phyloP scores from a whole-genome alignment of 2,329 filamentous ascomycete genomes.

The Exophiala sp. region DNA sequence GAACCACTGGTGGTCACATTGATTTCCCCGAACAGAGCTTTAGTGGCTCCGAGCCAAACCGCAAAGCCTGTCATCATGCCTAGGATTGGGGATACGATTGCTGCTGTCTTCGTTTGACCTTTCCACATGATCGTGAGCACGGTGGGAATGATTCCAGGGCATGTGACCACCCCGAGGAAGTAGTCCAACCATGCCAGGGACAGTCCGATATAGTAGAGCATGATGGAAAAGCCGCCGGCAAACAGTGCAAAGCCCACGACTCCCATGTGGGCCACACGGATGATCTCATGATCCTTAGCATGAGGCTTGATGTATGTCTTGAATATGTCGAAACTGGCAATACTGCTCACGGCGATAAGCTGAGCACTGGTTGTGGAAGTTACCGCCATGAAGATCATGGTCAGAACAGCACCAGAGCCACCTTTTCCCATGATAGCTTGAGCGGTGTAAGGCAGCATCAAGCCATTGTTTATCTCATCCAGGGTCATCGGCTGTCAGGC shows the following conservation, averaged over 20 bases:
- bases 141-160: conserved; percentile 75
- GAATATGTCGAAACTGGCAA: conserved; percentile 84
- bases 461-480: conserved; percentile 72
- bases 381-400: conserved; percentile 86
- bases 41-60: conserved; percentile 73
- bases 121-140: conserved; percentile 77
- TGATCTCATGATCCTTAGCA: conserved; percentile 70
- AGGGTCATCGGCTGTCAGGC: conserved; percentile 30
- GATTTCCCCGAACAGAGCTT: conserved; percentile 64
- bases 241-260: conserved; percentile 72
- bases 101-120: conserved; percentile 71
- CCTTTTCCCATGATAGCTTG: conserved; percentile 77
- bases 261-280: conserved; percentile 71
- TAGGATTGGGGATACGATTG: conserved; percentile 65
- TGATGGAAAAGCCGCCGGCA: conserved; percentile 74
- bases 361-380: conserved; percentile 79
- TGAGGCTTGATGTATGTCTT: conserved; percentile 77
- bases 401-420: conserved; percentile 70
- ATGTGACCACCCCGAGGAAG: conserved; percentile 88
- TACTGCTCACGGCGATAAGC: conserved; percentile 79
- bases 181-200: conserved; percentile 85
- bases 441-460: conserved; percentile 79
- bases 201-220: conserved; percentile 68
- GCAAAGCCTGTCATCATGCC: conserved; percentile 67
- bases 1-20: conserved; percentile 62